Base-by-base conservation (phyloP, 2,329 filamentous ascomycete species). In the Microcera coccophila region DNA sequence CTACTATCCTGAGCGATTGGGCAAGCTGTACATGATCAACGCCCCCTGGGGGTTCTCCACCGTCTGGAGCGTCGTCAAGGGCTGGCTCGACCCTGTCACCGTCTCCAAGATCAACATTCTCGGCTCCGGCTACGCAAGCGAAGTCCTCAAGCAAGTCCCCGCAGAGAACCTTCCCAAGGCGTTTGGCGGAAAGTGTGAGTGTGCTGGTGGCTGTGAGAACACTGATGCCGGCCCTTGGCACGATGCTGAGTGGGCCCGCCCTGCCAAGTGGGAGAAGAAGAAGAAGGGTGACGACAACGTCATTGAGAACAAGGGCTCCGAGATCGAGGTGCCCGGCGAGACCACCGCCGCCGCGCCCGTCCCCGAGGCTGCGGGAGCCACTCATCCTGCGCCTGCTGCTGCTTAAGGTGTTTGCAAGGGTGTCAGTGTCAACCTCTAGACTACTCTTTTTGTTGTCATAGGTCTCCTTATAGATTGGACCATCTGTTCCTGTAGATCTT, bases 1-100 rank as follows among this genome's bases (percentile, higher is more conserved):
- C 79, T 95, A 97, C 81, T 98, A 98, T 73, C 93, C 93, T 7
- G 93, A 98, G 78, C 87, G 93, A 46, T 78, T 98, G 46, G 93
- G 93, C 62, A 90, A 90, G 71, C 78, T 98, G 64, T 98, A 95
- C 78, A 74, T 98, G 59, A 96, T 98, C 82, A 98, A 98, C 71
- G 88, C 91, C 3, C 90, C 90, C 16, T 97, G 90, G 90, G 90
- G 90, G 19, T 97, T 97, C 77, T 84, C 84, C 49, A 78, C 79
- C 55, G 86, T 90, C 50, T 98, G 93, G 78, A 77, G 72, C 63
- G 78, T 94, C 44, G 80, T 97, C 69, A 96, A 94, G 78, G 82
- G 83, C 54, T 97, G 93, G 81, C 79, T 98, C 60, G 93, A 98
- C 71, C 93, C 93, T 39, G 90, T 98, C 61, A 98, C 93, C 36